A percentile compares a stretch with the other conserved stretches of the same genome.
These are phyloP conservation scores for Lanmaoa pseudosensibilis DNA, from an alignment of 768 basidiomycete genomes.

Conservation along the genomic window DNA sequence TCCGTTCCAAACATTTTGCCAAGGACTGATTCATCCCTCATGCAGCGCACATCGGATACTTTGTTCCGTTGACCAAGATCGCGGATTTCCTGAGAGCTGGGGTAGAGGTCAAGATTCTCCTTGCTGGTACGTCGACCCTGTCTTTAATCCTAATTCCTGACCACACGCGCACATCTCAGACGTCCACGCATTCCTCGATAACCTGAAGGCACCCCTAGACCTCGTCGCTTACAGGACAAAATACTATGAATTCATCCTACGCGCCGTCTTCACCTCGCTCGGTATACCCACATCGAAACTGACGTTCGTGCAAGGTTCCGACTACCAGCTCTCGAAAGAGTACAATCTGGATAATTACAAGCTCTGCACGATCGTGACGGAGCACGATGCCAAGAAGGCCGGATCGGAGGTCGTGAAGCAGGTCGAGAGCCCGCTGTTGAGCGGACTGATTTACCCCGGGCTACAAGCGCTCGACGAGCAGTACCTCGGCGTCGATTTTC, in stretches of 20 bases:
- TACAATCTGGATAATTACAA: constrained; percentile 96
- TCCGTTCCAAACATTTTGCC: not conserved
- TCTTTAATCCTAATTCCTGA: not conserved
- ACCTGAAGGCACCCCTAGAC: constrained; percentile 92
- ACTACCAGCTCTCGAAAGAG: constrained; percentile 87
- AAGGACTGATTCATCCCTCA: not conserved
- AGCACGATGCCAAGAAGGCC: constrained; percentile 97
- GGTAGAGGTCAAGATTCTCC: constrained; percentile 82
- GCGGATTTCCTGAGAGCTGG: constrained; percentile 93
- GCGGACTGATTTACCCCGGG: constrained; percentile 93
- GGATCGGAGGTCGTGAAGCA: constrained; percentile 99
- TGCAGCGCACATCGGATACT: constrained; percentile 95
- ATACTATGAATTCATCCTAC: constrained; percentile 85
- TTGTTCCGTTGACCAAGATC: constrained; percentile 92
- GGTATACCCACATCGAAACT: constrained; percentile 87
- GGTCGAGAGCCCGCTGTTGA: constrained; percentile 86
- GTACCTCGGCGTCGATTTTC: constrained; percentile 94
- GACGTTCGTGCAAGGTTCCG: constrained; percentile 83
- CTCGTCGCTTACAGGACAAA: constrained; percentile 84
- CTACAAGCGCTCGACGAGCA: constrained; percentile 97
- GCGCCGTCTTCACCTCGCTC: constrained; percentile 81
- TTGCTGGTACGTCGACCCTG: constrained; percentile 57
- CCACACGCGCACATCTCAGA: constrained; percentile 44
- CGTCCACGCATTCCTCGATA: constrained; percentile 96
- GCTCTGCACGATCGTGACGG: constrained; percentile 86